Percentiles rank a stretch among this genome's conserved stretches.
phyloP scores from a whole-genome alignment of 164 flowering plant species.

The Taxillus chinensis region DNA sequence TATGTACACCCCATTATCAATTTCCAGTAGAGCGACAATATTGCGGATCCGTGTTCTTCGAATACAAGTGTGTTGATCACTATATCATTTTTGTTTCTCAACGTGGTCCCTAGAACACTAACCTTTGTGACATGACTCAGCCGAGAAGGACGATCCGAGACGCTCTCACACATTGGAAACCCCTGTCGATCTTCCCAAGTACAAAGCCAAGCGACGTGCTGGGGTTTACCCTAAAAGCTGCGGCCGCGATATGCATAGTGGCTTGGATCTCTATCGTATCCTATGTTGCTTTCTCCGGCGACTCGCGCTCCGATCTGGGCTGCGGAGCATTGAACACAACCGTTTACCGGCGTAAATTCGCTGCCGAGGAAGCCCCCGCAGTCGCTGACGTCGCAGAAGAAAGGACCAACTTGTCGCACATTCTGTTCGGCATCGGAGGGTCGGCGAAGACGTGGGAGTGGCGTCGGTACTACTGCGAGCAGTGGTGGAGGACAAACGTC shows the following conservation, averaged over 20 bases:
- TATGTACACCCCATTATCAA: too few species aligned
- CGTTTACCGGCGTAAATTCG: not conserved
- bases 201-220: slow-evolving; percentile 5
- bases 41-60: too few species aligned
- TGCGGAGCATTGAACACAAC: not conserved
- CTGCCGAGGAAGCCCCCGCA: not conserved
- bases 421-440: slow-evolving; percentile 49
- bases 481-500: slow-evolving; percentile 42
- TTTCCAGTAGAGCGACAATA: too few species aligned
- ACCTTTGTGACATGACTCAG: too few species aligned
- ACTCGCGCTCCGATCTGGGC: slow-evolving; percentile 5
- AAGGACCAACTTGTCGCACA: slow-evolving; percentile 26
- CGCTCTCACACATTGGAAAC: slow-evolving; percentile 12
- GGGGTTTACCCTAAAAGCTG: slow-evolving; percentile 2
- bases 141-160: not conserved
- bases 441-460: slow-evolving; percentile 36
- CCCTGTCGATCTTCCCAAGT: slow-evolving; percentile 1
- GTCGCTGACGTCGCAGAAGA: too few species aligned
- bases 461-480: slow-evolving; percentile 33
- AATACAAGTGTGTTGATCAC: too few species aligned
- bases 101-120: too few species aligned
- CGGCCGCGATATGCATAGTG: slow-evolving; percentile 12
- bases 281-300: slow-evolving; percentile 14
- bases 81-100: too few species aligned
- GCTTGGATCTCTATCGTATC: slow-evolving; percentile 17